Evolutionary conservation across 768 basidiomycete genomes (phyloP), one percentile per base, ranked within the genome.

Genomic region (Suillus discolor): DNA sequence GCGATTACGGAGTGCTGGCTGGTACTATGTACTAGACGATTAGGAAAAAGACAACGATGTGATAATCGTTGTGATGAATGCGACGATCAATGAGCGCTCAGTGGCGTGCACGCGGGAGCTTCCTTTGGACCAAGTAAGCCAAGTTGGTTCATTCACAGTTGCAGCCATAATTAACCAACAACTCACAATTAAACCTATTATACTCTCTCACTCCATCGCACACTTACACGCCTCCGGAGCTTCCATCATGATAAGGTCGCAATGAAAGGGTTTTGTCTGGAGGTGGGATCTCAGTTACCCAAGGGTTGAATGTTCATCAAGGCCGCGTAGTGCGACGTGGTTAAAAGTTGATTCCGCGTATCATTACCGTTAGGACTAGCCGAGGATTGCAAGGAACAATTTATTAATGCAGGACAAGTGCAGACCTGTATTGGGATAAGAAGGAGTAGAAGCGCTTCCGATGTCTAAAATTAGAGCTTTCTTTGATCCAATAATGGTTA

Each of bases 401-500:
- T n/a, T 34, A 55, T 55, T 20, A 34, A 55, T 36, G 20, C 20
- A 34, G 34, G 34, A 55, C 36, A 55, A 55, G 54, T 36, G 20
- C 6, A 55, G 12, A 55, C 12, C 57, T 28, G 25, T 28, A 28
- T 34, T 44, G 25, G 49, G 53, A 36, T 6, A 41, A 51, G 47
- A 25, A 8, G 53, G 8, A 6, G 16, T 28, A 53, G 49, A 51
- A 55, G 31, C 31, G 31, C 31, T 31, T 31, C 31, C 31, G 31
- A 31, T 59, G 41, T 65, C 54, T 62, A 49, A 7, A 38, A 54
- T 28, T 66, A 51, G 67, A 18, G 13, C 8, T 63, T 36, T 57
- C 65, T 41, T 68, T 68, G 57, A 59, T 65, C 67, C 65, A 7
- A 68, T 61, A 44, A 23, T 36, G 51, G 44, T 36, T 41, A 7